Evolutionary conservation across 345 rosid species (phyloP).

Genomic region (Gossypium turneri): DNA sequence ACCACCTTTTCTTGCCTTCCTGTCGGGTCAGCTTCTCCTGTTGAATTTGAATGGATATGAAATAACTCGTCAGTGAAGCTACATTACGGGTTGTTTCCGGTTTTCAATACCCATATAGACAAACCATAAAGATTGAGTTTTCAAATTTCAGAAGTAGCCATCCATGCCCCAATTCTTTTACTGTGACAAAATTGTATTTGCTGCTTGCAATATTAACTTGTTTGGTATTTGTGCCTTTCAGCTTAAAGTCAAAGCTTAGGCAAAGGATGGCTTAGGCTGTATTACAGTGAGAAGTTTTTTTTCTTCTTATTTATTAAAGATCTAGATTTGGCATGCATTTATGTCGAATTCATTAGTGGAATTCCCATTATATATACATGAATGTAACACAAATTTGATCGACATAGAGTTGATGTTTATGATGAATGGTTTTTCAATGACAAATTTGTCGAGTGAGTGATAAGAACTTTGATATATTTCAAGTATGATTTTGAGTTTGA

Average conservation of each 20-base stretch:
- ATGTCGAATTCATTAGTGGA: not conserved
- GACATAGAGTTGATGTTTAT: not conserved
- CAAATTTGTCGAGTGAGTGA: not conserved
- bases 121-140: not conserved
- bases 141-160: conserved; percentile 1
- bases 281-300: not conserved
- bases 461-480: no score
- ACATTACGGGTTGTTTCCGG: not conserved
- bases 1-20: not conserved
- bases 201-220: no score
- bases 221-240: not conserved
- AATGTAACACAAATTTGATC: not conserved
- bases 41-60: not conserved
- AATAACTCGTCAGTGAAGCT: not conserved
- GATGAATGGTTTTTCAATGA: conserved; percentile 4
- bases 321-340: not conserved
- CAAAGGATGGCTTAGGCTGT: conserved; percentile 15
- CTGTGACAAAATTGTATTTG: not conserved
- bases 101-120: not conserved
- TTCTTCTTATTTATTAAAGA: not conserved
- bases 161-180: not conserved
- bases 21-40: not conserved
- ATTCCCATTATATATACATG: not conserved
- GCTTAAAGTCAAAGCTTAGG: not conserved
- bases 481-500: no score